These are phyloP conservation scores for Xylariaceae sp. DNA, from an alignment of 2,329 filamentous ascomycete species.

Conservation along the genomic window DNA sequence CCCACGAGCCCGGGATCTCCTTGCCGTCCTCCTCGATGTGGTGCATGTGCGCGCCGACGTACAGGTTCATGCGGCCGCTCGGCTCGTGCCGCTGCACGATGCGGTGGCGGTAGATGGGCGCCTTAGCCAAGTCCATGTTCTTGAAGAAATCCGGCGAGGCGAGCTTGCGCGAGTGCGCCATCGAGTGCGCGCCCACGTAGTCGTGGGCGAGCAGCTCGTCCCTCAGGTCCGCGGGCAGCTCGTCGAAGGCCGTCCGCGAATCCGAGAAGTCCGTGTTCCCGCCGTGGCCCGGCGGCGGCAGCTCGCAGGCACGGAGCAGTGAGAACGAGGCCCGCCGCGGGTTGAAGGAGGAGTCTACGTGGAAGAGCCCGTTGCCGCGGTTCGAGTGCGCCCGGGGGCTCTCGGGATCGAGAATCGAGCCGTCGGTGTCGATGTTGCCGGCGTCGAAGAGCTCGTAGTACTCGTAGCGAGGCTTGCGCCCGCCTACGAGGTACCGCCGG, in stretches of 20 bases:
- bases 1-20: conserved; percentile 38
- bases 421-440: conserved; percentile 54
- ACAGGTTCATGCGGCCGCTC: conserved; percentile 54
- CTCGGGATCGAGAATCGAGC: conserved; percentile 18
- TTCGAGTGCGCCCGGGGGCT: conserved; percentile 29
- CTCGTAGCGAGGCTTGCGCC: conserved; percentile 49
- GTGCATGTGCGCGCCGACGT: conserved; percentile 56
- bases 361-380: conserved; percentile 54
- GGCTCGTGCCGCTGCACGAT: conserved; percentile 55
- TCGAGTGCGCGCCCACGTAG: conserved; percentile 52
- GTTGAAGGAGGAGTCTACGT: conserved; percentile 59
- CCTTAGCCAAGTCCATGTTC: conserved; percentile 44
- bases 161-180: conserved; percentile 55
- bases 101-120: conserved; percentile 48
- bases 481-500: conserved; percentile 49
- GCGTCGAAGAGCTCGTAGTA: conserved; percentile 60
- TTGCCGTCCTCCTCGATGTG: conserved; percentile 50
- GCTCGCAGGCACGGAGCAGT: conserved; percentile 51
- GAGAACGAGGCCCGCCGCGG: conserved; percentile 55
- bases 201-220: conserved; percentile 41
- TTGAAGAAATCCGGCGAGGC: conserved; percentile 53
- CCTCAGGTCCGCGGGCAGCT: conserved; percentile 43
- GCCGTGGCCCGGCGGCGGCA: conserved; percentile 51
- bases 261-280: conserved; percentile 59
- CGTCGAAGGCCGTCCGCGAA: conserved; percentile 52